Percentiles rank a stretch among this genome's conserved stretches.
phyloP scores from a whole-genome alignment of 78 protist genomes.

The Thecamonas trahens region DNA sequence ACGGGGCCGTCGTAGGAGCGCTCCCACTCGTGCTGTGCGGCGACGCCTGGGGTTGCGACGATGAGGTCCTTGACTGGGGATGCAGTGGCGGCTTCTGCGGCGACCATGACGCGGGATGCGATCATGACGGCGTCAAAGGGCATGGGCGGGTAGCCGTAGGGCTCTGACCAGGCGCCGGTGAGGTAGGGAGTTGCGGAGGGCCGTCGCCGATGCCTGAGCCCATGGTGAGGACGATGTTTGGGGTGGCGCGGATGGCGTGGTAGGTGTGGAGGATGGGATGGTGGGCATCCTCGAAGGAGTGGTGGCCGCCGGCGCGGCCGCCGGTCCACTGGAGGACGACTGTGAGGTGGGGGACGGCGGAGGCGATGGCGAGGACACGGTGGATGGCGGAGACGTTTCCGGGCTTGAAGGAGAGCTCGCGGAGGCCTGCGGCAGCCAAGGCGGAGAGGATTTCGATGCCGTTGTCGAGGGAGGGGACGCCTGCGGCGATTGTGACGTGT shows the following conservation, averaged over 20 bases:
- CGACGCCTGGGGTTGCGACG: conserved; percentile 19
- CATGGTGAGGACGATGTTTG: conserved; percentile 42
- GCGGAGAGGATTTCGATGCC: conserved; percentile 29
- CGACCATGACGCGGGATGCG: conserved; percentile 46
- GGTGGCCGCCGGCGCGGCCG: conserved; percentile 71
- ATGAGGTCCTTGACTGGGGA: conserved; percentile 14
- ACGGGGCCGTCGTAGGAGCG: conserved; percentile 18
- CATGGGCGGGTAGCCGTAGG: conserved; percentile 36
- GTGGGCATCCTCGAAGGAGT: conserved; percentile 56
- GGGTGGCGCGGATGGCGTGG: conserved; percentile 21
- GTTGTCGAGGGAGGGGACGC: conserved; percentile 50
- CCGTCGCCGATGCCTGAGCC: conserved; percentile 41
- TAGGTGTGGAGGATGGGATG: conserved; percentile 50
- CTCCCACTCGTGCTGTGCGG: conserved; percentile 36
- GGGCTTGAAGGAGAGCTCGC: conserved; percentile 53
- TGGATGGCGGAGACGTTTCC: conserved; percentile 27
- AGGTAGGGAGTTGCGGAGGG: conserved; percentile 30
- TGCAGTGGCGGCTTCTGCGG: conserved; percentile 35
- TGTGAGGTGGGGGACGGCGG: conserved; percentile 9
- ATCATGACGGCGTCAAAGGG: conserved; percentile 53
- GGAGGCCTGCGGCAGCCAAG: conserved; percentile 22
- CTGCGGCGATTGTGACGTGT: conserved; percentile 55
- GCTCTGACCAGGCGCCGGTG: conserved; percentile 36
- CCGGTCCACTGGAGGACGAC: conserved; percentile 64
- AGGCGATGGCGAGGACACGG: conserved; percentile 41